phyloP scores from a whole-genome alignment of 2,329 filamentous ascomycete genomes.

The Cadophora malorum region DNA sequence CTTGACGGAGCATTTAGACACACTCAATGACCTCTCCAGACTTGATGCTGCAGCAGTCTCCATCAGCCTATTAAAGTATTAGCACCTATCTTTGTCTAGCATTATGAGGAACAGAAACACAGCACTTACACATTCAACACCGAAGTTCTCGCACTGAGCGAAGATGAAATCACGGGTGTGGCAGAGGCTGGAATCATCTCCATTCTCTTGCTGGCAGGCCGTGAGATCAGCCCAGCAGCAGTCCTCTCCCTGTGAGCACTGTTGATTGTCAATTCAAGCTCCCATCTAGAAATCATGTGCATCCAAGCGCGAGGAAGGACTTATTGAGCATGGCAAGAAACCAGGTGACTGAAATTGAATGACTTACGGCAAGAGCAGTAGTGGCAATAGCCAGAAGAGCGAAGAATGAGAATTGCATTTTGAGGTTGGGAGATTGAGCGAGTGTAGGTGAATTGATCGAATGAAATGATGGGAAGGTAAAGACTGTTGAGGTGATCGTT shows the following conservation, averaged over 20 bases:
- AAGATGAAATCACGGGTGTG: slow-evolving; percentile 9
- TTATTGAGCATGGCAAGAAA: not conserved
- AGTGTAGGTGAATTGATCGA: not conserved
- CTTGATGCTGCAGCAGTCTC: slow-evolving; percentile 11
- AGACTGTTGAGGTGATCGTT: slow-evolving; percentile 6
- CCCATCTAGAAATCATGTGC: too few relatives aligned
- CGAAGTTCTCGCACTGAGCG: slow-evolving; percentile 13
- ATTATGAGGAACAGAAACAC: too few relatives aligned
- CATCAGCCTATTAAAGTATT: not conserved
- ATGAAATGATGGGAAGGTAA: not conserved
- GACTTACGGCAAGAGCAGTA: slow-evolving; percentile 3
- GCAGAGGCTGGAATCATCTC: not conserved
- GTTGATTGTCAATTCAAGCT: not conserved
- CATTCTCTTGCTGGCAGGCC: slow-evolving; percentile 4
- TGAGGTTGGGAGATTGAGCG: not conserved
- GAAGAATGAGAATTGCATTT: slow-evolving; percentile 14
- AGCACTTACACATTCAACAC: slow-evolving; percentile 12
- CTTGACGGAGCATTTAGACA: not conserved
- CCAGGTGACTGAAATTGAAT: too few relatives aligned
- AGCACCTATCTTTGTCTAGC: too few relatives aligned
- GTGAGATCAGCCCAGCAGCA: slow-evolving; percentile 15
- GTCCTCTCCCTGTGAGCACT: not conserved
- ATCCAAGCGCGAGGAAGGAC: too few relatives aligned
- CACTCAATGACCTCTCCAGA: slow-evolving; percentile 6
- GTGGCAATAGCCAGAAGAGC: slow-evolving; percentile 7